phyloP scores from a whole-genome alignment of 345 rosid genomes.

The Populus nigra region DNA sequence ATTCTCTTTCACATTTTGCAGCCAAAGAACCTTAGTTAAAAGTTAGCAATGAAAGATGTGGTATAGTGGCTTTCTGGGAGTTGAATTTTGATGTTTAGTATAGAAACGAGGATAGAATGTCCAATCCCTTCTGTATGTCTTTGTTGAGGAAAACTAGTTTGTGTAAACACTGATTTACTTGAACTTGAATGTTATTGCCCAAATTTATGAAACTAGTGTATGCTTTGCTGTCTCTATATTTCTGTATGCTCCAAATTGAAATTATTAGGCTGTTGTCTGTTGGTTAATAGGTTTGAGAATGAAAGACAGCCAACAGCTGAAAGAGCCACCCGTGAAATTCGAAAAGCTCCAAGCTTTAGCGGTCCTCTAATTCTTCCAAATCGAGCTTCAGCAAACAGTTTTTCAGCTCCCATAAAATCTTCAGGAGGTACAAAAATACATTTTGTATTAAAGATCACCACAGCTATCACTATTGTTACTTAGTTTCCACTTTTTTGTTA shows the following conservation, averaged over 20 bases:
- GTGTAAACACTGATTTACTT: background rate
- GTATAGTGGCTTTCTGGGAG: background rate
- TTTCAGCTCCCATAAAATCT: constrained; percentile 94
- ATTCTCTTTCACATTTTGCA: background rate
- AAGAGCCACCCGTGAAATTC: constrained; percentile 43
- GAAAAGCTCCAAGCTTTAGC: constrained; percentile 86
- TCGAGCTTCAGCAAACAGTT: constrained; percentile 95
- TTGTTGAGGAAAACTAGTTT: background rate
- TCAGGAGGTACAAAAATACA: constrained; percentile 63
- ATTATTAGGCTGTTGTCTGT: constrained; percentile 2
- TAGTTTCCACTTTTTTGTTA: background rate
- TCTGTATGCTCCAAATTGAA: constrained; percentile 11
- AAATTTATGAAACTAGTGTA: background rate
- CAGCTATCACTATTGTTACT: background rate
- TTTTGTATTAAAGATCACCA: constrained; percentile 4
- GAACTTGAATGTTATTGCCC: background rate
- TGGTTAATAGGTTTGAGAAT: constrained; percentile 54
- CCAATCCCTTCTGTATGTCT: background rate
- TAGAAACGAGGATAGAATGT: background rate
- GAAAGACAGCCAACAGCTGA: constrained; percentile 50
- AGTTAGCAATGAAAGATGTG: background rate
- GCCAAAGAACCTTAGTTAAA: background rate
- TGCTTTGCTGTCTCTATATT: background rate
- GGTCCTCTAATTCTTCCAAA: constrained; percentile 95
- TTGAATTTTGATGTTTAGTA: background rate